Conservation (phyloP, 106 monocot genomes). For the Dendrobium officinale region DNA sequence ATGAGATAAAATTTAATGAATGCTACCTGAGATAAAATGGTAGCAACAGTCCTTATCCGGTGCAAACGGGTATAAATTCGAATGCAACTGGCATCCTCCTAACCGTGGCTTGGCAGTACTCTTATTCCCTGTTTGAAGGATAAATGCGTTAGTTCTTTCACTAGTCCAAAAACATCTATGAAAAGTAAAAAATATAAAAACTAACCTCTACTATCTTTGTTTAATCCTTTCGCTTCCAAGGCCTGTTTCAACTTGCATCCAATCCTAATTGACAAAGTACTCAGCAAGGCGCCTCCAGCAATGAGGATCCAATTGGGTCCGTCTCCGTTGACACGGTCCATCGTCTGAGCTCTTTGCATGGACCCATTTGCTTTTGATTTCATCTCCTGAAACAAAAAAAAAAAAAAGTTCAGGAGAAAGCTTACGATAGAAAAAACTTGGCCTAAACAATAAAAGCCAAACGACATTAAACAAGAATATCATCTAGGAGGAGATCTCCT, state of each 20-base stretch:
- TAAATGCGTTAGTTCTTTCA: background rate
- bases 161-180: background rate
- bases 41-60: slow-evolving; percentile 31
- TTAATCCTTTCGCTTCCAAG: slow-evolving; percentile 18
- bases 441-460: too few relatives aligned
- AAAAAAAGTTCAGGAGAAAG: background rate
- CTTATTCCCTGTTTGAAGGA: slow-evolving; percentile 24
- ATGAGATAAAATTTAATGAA: background rate
- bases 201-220: slow-evolving; percentile 1
- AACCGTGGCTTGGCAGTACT: slow-evolving; percentile 16
- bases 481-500: too few relatives aligned
- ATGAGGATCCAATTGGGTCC: slow-evolving; percentile 55
- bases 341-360: slow-evolving; percentile 13
- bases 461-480: too few relatives aligned
- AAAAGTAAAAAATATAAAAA: background rate
- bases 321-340: slow-evolving; percentile 24
- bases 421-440: background rate
- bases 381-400: slow-evolving; percentile 19
- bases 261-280: slow-evolving; percentile 47
- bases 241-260: slow-evolving; percentile 40
- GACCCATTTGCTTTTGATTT: slow-evolving; percentile 18
- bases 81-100: slow-evolving; percentile 32
- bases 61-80: slow-evolving; percentile 36
- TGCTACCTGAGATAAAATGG: slow-evolving; percentile 39
- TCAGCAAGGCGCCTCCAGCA: slow-evolving; percentile 45